phyloP scores from a whole-genome alignment of 179 eudicot genomes.

The Corrigiola litoralis region DNA sequence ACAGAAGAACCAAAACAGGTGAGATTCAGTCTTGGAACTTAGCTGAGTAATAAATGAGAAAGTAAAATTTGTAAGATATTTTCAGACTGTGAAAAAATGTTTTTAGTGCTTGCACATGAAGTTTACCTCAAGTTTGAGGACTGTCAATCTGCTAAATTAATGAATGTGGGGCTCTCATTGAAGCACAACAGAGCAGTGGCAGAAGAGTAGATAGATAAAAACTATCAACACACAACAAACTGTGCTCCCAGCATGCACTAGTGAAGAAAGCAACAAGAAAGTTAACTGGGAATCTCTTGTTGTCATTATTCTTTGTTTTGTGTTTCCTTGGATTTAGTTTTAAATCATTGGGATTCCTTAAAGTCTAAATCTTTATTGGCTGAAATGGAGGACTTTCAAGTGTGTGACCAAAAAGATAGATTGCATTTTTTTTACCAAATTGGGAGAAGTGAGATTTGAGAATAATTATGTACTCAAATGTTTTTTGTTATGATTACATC shows the following conservation, averaged over 20 bases:
- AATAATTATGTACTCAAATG: neutral
- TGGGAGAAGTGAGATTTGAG: neutral
- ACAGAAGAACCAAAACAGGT: neutral
- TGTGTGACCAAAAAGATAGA: neutral
- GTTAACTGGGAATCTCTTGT: conserved; percentile 14
- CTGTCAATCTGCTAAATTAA: conserved; percentile 12
- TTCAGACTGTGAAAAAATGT: neutral
- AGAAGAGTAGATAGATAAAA: conserved; percentile 7
- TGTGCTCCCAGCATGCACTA: neutral
- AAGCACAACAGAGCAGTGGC: conserved; percentile 1
- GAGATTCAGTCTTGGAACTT: conserved; percentile 14
- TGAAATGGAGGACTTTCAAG: neutral
- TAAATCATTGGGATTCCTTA: conserved; percentile 9
- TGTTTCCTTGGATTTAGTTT: conserved; percentile 9
- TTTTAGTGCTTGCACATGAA: conserved; percentile 10
- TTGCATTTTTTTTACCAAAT: neutral
- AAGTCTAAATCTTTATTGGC: neutral
- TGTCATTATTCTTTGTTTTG: conserved; percentile 18
- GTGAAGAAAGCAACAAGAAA: conserved; percentile 21
- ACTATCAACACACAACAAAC: neutral
- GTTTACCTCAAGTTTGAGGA: neutral
- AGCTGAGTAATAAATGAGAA: neutral
- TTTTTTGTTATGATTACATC: neutral
- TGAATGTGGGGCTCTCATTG: conserved; percentile 22
- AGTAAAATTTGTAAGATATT: neutral